phyloP scores from a whole-genome alignment of 1,284 basidiomycete genomes.

The Lentinula novae-zelandiae region DNA sequence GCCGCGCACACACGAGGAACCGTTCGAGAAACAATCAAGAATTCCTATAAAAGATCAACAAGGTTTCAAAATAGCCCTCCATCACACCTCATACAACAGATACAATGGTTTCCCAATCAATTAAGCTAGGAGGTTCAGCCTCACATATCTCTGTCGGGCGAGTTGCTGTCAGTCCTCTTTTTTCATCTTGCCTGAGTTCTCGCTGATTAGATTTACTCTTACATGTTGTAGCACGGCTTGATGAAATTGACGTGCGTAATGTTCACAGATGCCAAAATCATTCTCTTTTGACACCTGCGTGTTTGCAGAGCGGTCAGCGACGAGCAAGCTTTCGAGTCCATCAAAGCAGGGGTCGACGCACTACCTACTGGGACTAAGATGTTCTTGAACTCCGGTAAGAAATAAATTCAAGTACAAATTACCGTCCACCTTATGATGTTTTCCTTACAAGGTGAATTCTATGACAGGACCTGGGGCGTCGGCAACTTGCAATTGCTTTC shows the following conservation, averaged over 20 bases:
- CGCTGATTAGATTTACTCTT: background rate
- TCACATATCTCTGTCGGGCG: background rate
- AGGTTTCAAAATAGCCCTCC: too few relatives aligned
- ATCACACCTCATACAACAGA: too few relatives aligned
- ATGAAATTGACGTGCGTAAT: background rate
- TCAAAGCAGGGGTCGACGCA: background rate
- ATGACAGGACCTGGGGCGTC: background rate
- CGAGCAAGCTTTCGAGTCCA: background rate
- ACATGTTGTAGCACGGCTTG: background rate
- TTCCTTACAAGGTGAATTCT: background rate
- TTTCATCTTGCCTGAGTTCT: background rate
- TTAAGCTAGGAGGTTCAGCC: constrained; percentile 2
- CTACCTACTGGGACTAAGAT: constrained; percentile 1
- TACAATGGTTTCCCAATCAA: background rate
- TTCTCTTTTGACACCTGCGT: background rate
- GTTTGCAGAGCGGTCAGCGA: background rate
- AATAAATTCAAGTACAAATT: background rate
- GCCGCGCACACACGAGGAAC: too few relatives aligned
- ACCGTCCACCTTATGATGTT: background rate
- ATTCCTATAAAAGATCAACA: too few relatives aligned
- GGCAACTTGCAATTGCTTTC: constrained; percentile 5
- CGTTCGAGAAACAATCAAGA: too few relatives aligned
- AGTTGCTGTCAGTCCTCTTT: background rate
- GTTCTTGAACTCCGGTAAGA: constrained; percentile 5
- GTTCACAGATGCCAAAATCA: background rate